A percentile compares a stretch with the other conserved stretches of the same genome.
phyloP scores from a whole-genome alignment of 805 yeast species.

The Hanseniaspora singularis region DNA sequence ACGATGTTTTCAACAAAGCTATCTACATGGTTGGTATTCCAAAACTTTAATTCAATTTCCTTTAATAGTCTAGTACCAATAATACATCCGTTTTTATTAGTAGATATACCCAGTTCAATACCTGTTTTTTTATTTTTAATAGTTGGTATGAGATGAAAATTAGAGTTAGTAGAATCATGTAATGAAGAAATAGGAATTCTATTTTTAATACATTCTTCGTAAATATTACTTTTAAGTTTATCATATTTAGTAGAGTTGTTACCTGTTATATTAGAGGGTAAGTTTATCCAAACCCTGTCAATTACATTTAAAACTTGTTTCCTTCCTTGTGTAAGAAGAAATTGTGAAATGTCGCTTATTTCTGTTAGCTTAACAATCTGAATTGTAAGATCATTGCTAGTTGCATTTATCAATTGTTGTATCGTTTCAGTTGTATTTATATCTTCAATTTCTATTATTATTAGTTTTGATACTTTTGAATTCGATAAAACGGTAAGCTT shows the following conservation, averaged over 20 bases:
- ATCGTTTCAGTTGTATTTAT: constrained; percentile 25
- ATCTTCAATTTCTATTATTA: constrained; percentile 20
- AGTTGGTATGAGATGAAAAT: constrained; percentile 67
- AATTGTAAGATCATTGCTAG: too few relatives aligned
- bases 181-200: constrained; percentile 77
- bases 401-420: too few relatives aligned
- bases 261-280: constrained; percentile 25
- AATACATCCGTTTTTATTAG: constrained; percentile 82
- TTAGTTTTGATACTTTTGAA: constrained; percentile 18
- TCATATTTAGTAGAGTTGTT: constrained; percentile 14
- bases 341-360: neutral
- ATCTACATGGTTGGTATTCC: constrained; percentile 52
- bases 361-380: neutral
- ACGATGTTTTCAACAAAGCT: constrained; percentile 61
- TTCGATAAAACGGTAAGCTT: constrained; percentile 1
- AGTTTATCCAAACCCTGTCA: constrained; percentile 62
- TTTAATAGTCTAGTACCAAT: constrained; percentile 70
- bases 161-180: constrained; percentile 58
- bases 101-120: constrained; percentile 71
- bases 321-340: constrained; percentile 37
- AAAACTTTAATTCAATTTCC: constrained; percentile 47
- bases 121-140: constrained; percentile 39
- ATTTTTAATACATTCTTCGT: constrained; percentile 39
- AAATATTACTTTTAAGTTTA: constrained; percentile 33
- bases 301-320: constrained; percentile 48